phyloP scores from a whole-genome alignment of 208 protist species.

The Crithidia mellificae region DNA sequence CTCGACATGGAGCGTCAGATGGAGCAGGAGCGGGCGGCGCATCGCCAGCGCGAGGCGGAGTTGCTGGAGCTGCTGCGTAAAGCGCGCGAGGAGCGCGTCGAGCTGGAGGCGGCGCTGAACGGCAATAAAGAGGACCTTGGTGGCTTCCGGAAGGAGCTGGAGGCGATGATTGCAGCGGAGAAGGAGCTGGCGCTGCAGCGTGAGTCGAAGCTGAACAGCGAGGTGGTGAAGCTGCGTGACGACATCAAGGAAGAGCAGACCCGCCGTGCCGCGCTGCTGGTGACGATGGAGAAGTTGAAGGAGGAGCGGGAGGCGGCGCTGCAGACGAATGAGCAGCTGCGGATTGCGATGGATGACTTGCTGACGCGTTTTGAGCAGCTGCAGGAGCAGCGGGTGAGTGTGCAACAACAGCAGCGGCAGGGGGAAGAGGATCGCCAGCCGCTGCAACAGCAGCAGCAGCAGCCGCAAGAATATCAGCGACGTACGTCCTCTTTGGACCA shows the following conservation, averaged over 20 bases:
- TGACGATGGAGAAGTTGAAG: conserved; percentile 60
- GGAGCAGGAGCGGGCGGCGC: conserved; percentile 74
- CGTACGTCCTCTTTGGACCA: conserved; percentile 1
- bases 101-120: conserved; percentile 56
- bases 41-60: conserved; percentile 76
- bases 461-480: conserved; percentile 1
- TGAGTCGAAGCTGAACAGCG: conserved; percentile 51
- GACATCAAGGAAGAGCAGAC: conserved; percentile 66
- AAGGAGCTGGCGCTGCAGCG: conserved; percentile 59
- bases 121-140: conserved; percentile 56
- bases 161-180: conserved; percentile 75
- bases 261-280: conserved; percentile 43
- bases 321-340: conserved; percentile 71
- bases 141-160: conserved; percentile 72
- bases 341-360: conserved; percentile 67
- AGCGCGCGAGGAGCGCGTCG: conserved; percentile 63
- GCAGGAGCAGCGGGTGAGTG: conserved; percentile 13
- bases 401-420: conserved; percentile 1
- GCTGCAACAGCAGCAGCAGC: conserved; percentile 15
- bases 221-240: conserved; percentile 60
- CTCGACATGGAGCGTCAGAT: conserved; percentile 82
- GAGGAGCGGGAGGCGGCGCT: conserved; percentile 62
- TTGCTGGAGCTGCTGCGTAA: conserved; percentile 73
- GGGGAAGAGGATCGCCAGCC: no score
- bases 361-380: conserved; percentile 36